A percentile compares a stretch with the other conserved stretches of the same genome.
phyloP scores from a whole-genome alignment of 2,329 filamentous ascomycete species.

The Xylaria polymorpha region DNA sequence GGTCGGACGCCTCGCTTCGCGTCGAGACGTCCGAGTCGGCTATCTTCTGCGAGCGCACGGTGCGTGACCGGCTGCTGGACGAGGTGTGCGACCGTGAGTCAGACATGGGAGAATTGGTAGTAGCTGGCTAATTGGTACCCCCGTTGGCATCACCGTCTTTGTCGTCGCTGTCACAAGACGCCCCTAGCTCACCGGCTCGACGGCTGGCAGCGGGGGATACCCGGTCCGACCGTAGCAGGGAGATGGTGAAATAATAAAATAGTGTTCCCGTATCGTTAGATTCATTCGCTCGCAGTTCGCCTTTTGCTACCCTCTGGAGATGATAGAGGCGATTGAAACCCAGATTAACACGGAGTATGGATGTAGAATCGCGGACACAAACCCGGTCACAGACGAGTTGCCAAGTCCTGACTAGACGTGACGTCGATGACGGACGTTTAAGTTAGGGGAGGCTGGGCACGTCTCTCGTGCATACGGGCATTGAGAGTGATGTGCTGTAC shows the following conservation, averaged over 20 bases:
- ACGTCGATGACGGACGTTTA: background rate
- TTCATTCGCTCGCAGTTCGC: slow-evolving; percentile 15
- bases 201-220: slow-evolving; percentile 18
- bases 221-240: slow-evolving; percentile 1
- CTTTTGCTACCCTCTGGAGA: slow-evolving; percentile 1
- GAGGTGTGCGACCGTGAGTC: slow-evolving; percentile 50
- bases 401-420: slow-evolving; percentile 1
- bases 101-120: slow-evolving; percentile 45
- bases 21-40: slow-evolving; percentile 23
- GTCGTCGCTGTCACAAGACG: slow-evolving; percentile 8
- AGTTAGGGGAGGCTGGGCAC: background rate
- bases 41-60: slow-evolving; percentile 67
- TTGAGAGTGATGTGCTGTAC: slow-evolving; percentile 5
- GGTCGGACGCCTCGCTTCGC: slow-evolving; percentile 52
- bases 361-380: background rate
- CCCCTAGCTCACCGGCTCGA: slow-evolving; percentile 17
- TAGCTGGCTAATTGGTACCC: slow-evolving; percentile 24
- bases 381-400: background rate
- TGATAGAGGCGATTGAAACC: background rate
- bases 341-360: background rate
- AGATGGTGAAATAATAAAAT: background rate
- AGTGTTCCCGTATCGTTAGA: background rate
- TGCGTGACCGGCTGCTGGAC: slow-evolving; percentile 56
- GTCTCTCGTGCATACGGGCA: slow-evolving; percentile 5
- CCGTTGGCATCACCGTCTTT: slow-evolving; percentile 39